Evolutionary conservation across 2,329 filamentous ascomycete species (phyloP), one percentile per base, ranked within the genome.

Genomic region (Teratosphaeria nubilosa): DNA sequence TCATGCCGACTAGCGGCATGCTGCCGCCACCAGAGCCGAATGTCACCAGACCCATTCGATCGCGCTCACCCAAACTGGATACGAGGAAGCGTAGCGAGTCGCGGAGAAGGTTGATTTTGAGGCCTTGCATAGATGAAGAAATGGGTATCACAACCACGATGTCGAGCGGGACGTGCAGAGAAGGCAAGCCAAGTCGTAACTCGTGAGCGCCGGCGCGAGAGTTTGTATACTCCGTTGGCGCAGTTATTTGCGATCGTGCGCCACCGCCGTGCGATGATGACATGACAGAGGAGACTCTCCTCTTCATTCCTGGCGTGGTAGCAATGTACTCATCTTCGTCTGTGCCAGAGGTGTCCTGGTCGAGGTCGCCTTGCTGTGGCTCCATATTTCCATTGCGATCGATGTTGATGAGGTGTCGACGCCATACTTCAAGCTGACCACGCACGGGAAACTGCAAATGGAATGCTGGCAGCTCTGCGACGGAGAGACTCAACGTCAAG

Each of bases 121-220:
- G 83, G n/a, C 94, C 94, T 74, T 97, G 94, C 92, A 97, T 99
- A 0, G 94, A 97, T 0, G 92, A 95, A 0, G 94, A 97, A 5
- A 99, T 91, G 0, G 94, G 94, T 34, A 99, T 91, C 24, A 99
- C 94, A 0, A 97, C 90, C 0, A 99, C 92, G 31, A 99, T 86
- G 69, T 99, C 94, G 56, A 97, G 84, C 1, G 94, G 92, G 16
- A 97, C 90, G 70, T 99, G 94, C 53, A 92, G 72, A 5, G 86
- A 82, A 22, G 77, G 53, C 62, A 75, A 61, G 74, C 75, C 58
- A 68, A 74, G 65, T 24, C 77, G 66, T 73, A 69, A 71, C 20
- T 82, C 81, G 48, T 75, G 75, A 24, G 67, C 65, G 22, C 73
- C 75, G 48, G 64, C 66, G 31, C 74, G 74, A 2, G 88, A 84